Evolutionary conservation across 208 protist species (phyloP).

Genomic region (Wallacemonas sp.): DNA sequence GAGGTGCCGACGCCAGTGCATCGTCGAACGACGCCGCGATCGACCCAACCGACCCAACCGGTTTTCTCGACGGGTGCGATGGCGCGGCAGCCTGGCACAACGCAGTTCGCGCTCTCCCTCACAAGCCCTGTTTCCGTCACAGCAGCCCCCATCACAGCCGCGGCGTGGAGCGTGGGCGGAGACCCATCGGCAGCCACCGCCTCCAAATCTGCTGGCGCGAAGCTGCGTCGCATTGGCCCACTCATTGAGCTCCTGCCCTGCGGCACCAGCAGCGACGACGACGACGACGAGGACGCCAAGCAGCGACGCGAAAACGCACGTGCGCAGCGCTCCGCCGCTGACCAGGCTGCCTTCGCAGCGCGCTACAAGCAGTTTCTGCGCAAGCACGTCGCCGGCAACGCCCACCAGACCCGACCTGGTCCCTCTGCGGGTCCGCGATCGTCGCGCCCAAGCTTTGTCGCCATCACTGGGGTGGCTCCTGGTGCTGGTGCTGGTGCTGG

Average conservation of each 20-base stretch:
- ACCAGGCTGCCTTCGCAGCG: slow-evolving; percentile 1
- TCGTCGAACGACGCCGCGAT: neutral
- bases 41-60: neutral
- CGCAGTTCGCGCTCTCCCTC: too few relatives aligned
- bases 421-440: neutral
- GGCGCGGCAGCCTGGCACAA: too few relatives aligned
- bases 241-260: slow-evolving; percentile 11
- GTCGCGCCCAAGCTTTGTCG: too few relatives aligned
- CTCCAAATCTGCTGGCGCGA: too few relatives aligned
- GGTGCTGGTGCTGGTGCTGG: too few relatives aligned
- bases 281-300: neutral
- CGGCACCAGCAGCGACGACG: slow-evolving; percentile 9
- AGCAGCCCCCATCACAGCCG: too few relatives aligned
- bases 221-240: neutral
- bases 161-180: too few relatives aligned
- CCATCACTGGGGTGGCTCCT: too few relatives aligned
- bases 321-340: slow-evolving; percentile 3
- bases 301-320: neutral
- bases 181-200: too few relatives aligned
- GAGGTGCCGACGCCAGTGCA: neutral
- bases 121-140: too few relatives aligned
- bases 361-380: slow-evolving; percentile 10
- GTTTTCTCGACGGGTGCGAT: too few relatives aligned
- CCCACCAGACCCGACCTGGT: neutral
- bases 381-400: neutral